Conservation (phyloP, 305 asterid genomes). For the Fraxinus platypoda region DNA sequence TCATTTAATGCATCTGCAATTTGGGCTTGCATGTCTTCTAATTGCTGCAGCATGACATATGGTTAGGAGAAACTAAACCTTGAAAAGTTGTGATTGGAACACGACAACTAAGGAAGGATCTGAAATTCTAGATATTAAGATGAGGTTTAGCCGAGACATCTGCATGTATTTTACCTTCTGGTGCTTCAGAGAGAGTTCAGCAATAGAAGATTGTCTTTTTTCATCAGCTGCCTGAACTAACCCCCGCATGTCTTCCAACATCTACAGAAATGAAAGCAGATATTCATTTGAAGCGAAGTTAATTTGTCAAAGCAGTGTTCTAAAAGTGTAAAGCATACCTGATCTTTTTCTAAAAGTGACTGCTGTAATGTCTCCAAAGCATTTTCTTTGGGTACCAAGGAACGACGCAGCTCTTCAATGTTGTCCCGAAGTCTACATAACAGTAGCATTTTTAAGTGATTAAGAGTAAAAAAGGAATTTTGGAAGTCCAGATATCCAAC, state of each 20-base stretch:
- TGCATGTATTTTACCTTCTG: conserved; percentile 60
- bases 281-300: conserved; percentile 13
- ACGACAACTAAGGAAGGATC: conserved; percentile 18
- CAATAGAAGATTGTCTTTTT: conserved; percentile 65
- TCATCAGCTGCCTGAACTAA: conserved; percentile 80
- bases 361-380: conserved; percentile 85
- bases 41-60: conserved; percentile 54
- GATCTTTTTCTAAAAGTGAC: conserved; percentile 77
- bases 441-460: conserved; percentile 24
- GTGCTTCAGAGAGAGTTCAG: conserved; percentile 79
- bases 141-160: conserved; percentile 16
- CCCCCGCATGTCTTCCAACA: conserved; percentile 68
- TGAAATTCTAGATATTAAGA: conserved; percentile 22
- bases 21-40: conserved; percentile 81
- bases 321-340: conserved; percentile 43
- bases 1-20: conserved; percentile 77
- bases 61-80: conserved; percentile 21
- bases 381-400: conserved; percentile 80
- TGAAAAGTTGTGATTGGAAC: neutral
- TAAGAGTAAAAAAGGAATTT: conserved; percentile 22
- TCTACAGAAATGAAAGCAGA: conserved; percentile 43
- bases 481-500: conserved; percentile 13
- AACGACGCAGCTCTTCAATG: conserved; percentile 82
- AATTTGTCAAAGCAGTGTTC: neutral
- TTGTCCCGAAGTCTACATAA: conserved; percentile 71